Base-by-base conservation (phyloP, 805 yeast genomes). In the Ogataea chonburiensis region DNA sequence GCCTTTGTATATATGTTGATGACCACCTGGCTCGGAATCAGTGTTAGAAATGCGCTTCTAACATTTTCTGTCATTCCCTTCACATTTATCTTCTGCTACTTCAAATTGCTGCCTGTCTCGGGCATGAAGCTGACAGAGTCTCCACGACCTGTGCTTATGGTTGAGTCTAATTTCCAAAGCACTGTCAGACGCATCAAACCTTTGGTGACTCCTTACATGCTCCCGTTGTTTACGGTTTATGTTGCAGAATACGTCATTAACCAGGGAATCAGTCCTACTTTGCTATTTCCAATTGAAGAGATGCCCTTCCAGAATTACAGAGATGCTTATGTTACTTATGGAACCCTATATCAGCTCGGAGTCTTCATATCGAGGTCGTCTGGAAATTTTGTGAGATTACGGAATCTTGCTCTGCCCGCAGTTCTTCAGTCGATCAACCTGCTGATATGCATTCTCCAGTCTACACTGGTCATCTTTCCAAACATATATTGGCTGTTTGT, bases 341-440 rank as follows among this genome's bases (percentile, higher is more conserved):
- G 96, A 6, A 81, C 95, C 3, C 59, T 89, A 4, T 91, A 91
- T 52, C 98, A 91, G 58, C 55, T 87, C 3, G 98, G 98, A 7
- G 98, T 91, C 0, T 88, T 91, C 52, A 73, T 91, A 1, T 87
- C 97, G 3, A 68, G 98, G 39, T 86, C 97, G 0, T 86, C 96
- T 1, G 80, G 86, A 0, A 67, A 79, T 3, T 66, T 81, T 38
- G 49, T 85, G 17, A 66, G 94, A 30, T 58, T 89, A 24, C 67
- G 60, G 34, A 64, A 68, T 7, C 65, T 91, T 5, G 79, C 81
- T 58, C 25, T 75, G 13, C 74, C 88, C 6, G 73, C 95, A 0
- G 19, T 71, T 0, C 65, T 91, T 25, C 98, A 91, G 60, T 52
- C 68, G 6, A 9, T 76, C 19, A 91, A 89, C 56, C 66, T 89